Conservation (phyloP, 2,329 filamentous ascomycete species). For the Davidsoniella virescens region DNA sequence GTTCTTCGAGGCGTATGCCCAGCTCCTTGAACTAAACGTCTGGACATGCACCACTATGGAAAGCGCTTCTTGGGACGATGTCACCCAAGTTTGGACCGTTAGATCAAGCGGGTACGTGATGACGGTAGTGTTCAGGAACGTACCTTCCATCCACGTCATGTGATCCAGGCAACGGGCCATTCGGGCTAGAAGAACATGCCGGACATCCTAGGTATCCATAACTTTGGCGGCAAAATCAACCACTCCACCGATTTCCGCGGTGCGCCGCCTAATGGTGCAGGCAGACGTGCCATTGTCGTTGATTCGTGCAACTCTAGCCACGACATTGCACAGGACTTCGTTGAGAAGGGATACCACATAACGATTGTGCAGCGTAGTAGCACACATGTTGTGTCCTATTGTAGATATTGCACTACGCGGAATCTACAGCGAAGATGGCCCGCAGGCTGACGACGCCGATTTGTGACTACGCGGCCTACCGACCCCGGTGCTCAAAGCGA, state of each 20-base stretch:
- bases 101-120: slow-evolving; percentile 32
- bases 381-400: slow-evolving; percentile 46
- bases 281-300: slow-evolving; percentile 47
- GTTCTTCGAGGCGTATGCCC: slow-evolving; percentile 51
- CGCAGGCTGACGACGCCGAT: slow-evolving; percentile 51
- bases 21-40: slow-evolving; percentile 49
- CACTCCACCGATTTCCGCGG: slow-evolving; percentile 47
- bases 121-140: slow-evolving; percentile 33
- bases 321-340: slow-evolving; percentile 52
- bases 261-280: slow-evolving; percentile 26
- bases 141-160: slow-evolving; percentile 42
- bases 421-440: slow-evolving; percentile 33
- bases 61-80: slow-evolving; percentile 33
- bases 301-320: slow-evolving; percentile 54
- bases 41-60: slow-evolving; percentile 40
- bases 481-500: slow-evolving; percentile 40
- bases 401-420: slow-evolving; percentile 36
- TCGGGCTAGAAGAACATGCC: slow-evolving; percentile 50
- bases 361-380: slow-evolving; percentile 54
- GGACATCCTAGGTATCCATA: slow-evolving; percentile 35
- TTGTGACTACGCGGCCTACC: slow-evolving; percentile 42
- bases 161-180: slow-evolving; percentile 53
- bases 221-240: slow-evolving; percentile 43
- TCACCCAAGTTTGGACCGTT: slow-evolving; percentile 36
- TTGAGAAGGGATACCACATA: slow-evolving; percentile 48